Evolutionary conservation across 371 early-diverging fungal species (phyloP).

Genomic region (Coelomomyces lativittatus): DNA sequence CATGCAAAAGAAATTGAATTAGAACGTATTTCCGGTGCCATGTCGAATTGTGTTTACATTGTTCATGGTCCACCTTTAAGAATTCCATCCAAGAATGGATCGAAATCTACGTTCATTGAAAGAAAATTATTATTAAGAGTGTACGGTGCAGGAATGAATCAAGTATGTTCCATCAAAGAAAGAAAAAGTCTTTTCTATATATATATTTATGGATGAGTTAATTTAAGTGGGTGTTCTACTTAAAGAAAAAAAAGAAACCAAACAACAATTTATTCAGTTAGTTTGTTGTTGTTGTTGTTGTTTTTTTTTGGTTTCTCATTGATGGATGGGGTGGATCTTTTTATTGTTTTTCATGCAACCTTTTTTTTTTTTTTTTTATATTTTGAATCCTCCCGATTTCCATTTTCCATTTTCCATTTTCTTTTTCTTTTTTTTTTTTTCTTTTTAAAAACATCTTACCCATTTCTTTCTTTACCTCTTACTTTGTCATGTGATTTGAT

Average conservation of each 20-base stretch:
- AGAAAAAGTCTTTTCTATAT: neutral
- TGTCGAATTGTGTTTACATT: slow-evolving; percentile 69
- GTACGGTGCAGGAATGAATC: slow-evolving; percentile 59
- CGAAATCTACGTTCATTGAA: neutral
- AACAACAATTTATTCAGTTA: no score
- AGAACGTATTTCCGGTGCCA: slow-evolving; percentile 55
- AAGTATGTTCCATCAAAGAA: slow-evolving; percentile 3
- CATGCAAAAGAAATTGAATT: slow-evolving; percentile 10
- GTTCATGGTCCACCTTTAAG: slow-evolving; percentile 28
- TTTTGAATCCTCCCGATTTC: slow-evolving; percentile 2
- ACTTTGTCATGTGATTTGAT: no score
- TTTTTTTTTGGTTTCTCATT: no score
- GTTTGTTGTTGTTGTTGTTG: no score
- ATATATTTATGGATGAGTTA: no score
- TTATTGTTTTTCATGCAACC: no score
- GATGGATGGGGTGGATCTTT: no score
- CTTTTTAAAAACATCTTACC: neutral
- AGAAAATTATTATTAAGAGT: slow-evolving; percentile 42
- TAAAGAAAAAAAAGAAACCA: no score
- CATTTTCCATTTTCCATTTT: no score
- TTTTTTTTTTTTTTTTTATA: no score
- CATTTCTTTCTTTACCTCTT: neutral
- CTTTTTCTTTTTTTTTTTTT: slow-evolving; percentile 5
- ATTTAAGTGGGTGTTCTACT: no score
- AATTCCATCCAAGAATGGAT: neutral